These are phyloP conservation scores for Mucor mucedo DNA, from an alignment of 371 early-diverging fungal species.

Conservation along the genomic window DNA sequence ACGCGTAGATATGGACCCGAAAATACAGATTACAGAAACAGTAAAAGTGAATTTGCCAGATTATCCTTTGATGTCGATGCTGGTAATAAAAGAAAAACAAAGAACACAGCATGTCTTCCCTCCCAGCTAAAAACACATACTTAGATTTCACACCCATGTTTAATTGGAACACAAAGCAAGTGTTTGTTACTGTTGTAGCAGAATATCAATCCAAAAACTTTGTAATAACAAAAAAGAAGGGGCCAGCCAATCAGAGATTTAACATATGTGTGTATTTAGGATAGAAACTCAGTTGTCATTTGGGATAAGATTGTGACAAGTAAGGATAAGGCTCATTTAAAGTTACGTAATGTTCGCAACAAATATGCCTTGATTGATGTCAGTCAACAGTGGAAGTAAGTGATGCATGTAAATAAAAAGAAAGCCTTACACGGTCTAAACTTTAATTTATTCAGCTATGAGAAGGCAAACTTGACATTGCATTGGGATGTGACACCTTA, in stretches of 20 bases:
- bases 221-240: constrained; percentile 35
- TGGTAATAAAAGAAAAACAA: constrained; percentile 40
- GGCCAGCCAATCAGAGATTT: too few species aligned
- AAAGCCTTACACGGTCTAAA: neutral
- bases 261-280: constrained; percentile 16
- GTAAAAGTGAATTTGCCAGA: constrained; percentile 70
- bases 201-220: constrained; percentile 78
- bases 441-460: constrained; percentile 38
- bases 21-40: constrained; percentile 64
- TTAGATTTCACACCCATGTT: constrained; percentile 85
- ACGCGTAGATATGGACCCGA: constrained; percentile 68
- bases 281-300: constrained; percentile 81
- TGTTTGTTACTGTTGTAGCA: constrained; percentile 87
- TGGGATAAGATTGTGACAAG: constrained; percentile 91
- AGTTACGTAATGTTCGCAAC: constrained; percentile 65
- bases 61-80: constrained; percentile 79
- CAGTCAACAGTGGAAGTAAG: constrained; percentile 72
- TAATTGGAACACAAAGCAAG: constrained; percentile 97
- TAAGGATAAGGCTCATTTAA: constrained; percentile 71
- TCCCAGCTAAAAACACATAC: neutral
- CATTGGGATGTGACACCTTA: constrained; percentile 90
- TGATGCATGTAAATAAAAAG: neutral
- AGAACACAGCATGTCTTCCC: neutral
- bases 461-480: constrained; percentile 76
- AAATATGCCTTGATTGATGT: constrained; percentile 78